phyloP scores from a whole-genome alignment of 1,284 basidiomycete genomes.

The Termitomyces sp. region DNA sequence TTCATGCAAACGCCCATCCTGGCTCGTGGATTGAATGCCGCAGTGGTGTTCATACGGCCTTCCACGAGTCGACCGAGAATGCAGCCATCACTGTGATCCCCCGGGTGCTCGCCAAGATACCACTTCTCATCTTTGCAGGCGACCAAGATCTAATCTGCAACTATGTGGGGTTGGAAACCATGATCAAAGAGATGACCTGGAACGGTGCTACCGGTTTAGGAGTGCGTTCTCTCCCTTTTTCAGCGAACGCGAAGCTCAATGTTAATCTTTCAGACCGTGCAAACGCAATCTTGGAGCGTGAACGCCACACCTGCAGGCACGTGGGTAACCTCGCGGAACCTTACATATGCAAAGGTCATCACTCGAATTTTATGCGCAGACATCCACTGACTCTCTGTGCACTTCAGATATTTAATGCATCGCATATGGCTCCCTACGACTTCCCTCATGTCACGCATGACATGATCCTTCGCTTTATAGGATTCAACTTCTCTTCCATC shows the following conservation, averaged over 20 bases:
- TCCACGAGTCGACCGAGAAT: constrained; percentile 55
- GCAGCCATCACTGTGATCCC: constrained; percentile 82
- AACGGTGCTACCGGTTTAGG: constrained; percentile 80
- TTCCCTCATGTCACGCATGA: constrained; percentile 87
- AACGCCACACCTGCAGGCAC: constrained; percentile 78
- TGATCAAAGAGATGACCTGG: constrained; percentile 85
- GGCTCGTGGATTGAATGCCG: constrained; percentile 91
- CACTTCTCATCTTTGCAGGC: constrained; percentile 89
- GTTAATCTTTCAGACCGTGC: constrained; percentile 49
- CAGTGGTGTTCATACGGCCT: constrained; percentile 58
- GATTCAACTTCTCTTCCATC: constrained; percentile 78
- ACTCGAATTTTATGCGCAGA: background rate
- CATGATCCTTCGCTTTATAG: constrained; percentile 97
- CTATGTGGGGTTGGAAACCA: constrained; percentile 83
- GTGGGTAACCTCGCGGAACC: constrained; percentile 84
- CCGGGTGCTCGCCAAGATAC: constrained; percentile 70
- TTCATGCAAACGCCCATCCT: constrained; percentile 79
- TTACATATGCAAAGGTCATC: constrained; percentile 87
- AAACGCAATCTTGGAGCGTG: constrained; percentile 78
- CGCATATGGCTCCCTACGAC: constrained; percentile 94
- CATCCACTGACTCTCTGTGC: background rate
- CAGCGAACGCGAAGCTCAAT: background rate
- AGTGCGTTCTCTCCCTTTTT: constrained; percentile 43
- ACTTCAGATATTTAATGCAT: constrained; percentile 75
- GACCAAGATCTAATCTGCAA: constrained; percentile 98